These are phyloP conservation scores for Boechera retrofracta DNA, from an alignment of 345 rosid species.

Conservation along the genomic window DNA sequence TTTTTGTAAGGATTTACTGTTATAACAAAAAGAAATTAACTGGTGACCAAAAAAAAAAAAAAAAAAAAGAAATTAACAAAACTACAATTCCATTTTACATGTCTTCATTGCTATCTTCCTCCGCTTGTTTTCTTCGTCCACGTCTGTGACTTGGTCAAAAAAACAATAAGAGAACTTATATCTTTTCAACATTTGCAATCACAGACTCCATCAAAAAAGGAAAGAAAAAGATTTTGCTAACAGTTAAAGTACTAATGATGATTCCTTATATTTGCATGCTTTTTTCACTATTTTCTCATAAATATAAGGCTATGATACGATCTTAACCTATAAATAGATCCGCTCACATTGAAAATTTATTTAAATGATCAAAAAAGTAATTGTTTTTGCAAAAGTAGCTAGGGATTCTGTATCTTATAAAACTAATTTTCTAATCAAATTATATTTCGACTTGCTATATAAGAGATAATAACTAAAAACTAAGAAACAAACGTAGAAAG, in stretches of 20 bases:
- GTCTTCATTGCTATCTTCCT: slow-evolving; percentile 14
- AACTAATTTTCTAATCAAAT: background rate
- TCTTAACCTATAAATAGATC: background rate
- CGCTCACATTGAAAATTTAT: background rate
- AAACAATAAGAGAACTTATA: background rate
- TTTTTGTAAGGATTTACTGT: background rate
- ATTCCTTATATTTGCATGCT: slow-evolving; percentile 19
- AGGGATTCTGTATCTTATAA: background rate
- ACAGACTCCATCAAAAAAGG: slow-evolving; percentile 31
- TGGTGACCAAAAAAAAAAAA: too few species aligned
- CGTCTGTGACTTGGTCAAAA: slow-evolving; percentile 39
- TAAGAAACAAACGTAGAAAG: background rate
- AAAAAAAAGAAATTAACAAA: background rate
- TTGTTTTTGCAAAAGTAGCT: background rate
- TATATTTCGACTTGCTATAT: background rate
- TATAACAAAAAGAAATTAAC: background rate
- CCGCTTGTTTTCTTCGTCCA: slow-evolving; percentile 18
- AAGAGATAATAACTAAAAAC: background rate
- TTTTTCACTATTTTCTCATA: slow-evolving; percentile 24
- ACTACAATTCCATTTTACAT: slow-evolving; percentile 3
- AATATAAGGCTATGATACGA: slow-evolving; percentile 7
- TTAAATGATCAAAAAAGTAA: background rate
- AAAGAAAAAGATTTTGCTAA: slow-evolving; percentile 34
- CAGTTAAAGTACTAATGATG: slow-evolving; percentile 31
- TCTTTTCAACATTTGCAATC: slow-evolving; percentile 37